Evolutionary conservation across 306 rosid species (phyloP), one percentile per base, ranked within the genome.

Genomic region (Echinosophora koreensis): DNA sequence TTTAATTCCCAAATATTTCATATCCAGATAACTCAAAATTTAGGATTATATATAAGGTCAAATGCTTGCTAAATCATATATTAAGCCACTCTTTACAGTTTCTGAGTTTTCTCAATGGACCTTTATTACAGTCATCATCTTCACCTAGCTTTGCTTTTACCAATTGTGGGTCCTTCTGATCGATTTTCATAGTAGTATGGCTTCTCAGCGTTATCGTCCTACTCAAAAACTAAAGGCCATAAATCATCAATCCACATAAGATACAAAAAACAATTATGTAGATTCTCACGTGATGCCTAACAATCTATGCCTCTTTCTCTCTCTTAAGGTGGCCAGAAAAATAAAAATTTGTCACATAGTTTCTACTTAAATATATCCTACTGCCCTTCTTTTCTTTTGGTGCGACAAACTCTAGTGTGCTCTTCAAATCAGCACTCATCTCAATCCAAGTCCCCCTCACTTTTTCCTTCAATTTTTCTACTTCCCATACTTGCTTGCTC

Each of bases 251-350:
- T 67, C 28, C n/a, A 57, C 30, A 80, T 27, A 80, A 68, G 41
- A 67, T 30, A 77, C 56, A 77, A 74, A 68, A 50, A 4, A 2
- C 54, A 51, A 81, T 81, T 59, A 50, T 50, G 38, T 41, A 15
- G 55, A 35, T 71, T 39, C 41, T 39, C 84, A 81, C 76, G 80
- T 74, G 80, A 74, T 39, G 3, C 17, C 66, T 28, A 66, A 28
- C 50, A 66, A 56, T 57, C 38, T 55, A 66, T 30, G 2, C 54
- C 52, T 50, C 64, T 14, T 39, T 52, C 65, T 51, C 65, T 17
- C 65, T 54, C 6, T 37, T 37, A 55, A 46, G 58, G 47, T 47
- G 58, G 59, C 71, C 32, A 35, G 2, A 73, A 56, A 64, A 80
- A 55, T 73, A 73, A 73, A 79, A 27, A 61, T 16, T 3, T 66